A percentile compares a stretch with the other conserved stretches of the same genome.
These are phyloP conservation scores for Ganoderma boninense DNA, from an alignment of 1,284 basidiomycete species.

Conservation along the genomic window DNA sequence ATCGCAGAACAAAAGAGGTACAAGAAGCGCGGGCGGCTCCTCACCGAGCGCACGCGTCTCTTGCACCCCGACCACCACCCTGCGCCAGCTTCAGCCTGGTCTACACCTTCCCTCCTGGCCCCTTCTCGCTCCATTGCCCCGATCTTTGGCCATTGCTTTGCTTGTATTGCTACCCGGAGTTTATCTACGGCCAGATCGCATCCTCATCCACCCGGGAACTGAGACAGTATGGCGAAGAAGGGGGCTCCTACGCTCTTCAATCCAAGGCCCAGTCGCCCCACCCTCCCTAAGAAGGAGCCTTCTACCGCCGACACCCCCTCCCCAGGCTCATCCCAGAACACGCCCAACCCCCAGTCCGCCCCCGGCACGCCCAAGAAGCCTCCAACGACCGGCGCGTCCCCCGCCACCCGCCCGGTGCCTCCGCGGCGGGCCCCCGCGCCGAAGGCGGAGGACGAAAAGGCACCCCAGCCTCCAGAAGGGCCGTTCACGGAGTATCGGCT, in stretches of 20 bases:
- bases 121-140: conserved; percentile 19
- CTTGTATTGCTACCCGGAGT: background rate
- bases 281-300: conserved; percentile 31
- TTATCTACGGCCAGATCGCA: conserved; percentile 11
- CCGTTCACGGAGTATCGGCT: conserved; percentile 76
- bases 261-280: conserved; percentile 31
- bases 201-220: conserved; percentile 8
- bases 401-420: conserved; percentile 29
- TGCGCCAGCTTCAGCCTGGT: conserved; percentile 23
- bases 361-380: conserved; percentile 30
- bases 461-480: conserved; percentile 61
- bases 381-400: conserved; percentile 17
- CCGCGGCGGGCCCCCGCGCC: conserved; percentile 41
- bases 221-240: conserved; percentile 34
- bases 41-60: conserved; percentile 26
- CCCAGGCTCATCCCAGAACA: conserved; percentile 24
- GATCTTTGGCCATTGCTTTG: conserved; percentile 4
- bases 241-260: conserved; percentile 33
- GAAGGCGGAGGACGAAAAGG: conserved; percentile 52
- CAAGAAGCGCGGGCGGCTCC: conserved; percentile 32
- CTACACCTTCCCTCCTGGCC: conserved; percentile 9
- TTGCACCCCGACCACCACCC: conserved; percentile 30
- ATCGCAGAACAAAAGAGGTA: conserved; percentile 4
- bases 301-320: conserved; percentile 26
- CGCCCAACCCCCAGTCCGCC: conserved; percentile 22